phyloP scores from a whole-genome alignment of 176 grass and related monocot species.

The Hsuehochloa calcarea region DNA sequence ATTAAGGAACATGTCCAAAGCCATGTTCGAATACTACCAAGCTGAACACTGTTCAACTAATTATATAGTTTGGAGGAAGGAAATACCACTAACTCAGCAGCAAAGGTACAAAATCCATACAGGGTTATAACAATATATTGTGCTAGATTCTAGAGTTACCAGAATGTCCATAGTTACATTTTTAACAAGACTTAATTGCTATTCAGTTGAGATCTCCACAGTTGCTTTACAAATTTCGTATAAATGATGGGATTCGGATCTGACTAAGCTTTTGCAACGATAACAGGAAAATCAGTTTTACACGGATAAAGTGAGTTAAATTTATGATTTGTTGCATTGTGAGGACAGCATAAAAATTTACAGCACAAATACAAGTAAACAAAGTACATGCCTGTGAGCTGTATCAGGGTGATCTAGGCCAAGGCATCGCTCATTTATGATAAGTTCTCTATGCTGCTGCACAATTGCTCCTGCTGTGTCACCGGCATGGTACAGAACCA shows the following conservation, averaged over 20 bases:
- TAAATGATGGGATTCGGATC: not conserved
- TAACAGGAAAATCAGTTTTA: not conserved
- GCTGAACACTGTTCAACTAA: not conserved
- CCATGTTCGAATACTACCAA: not conserved
- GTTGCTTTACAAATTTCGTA: not conserved
- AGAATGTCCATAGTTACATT: not conserved
- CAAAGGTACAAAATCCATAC: not conserved
- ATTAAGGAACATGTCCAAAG: not conserved
- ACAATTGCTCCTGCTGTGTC: conserved; percentile 89
- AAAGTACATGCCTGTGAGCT: conserved; percentile 70
- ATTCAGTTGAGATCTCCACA: not conserved
- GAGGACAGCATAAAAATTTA: not conserved
- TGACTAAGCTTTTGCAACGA: not conserved
- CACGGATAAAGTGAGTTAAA: not conserved
- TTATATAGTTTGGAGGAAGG: not conserved
- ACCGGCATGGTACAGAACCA: conserved; percentile 95
- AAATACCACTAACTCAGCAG: not conserved
- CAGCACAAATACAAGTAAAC: not conserved
- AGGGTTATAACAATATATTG: not conserved
- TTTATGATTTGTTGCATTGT: not conserved
- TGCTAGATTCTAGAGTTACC: not conserved
- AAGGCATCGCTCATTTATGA: conserved; percentile 95
- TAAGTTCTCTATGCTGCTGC: conserved; percentile 95
- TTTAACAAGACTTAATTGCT: not conserved
- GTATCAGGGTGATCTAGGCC: conserved; percentile 99